A percentile compares a stretch with the other conserved stretches of the same genome.
These are phyloP conservation scores for Laguncularia racemosa DNA, from an alignment of 345 rosid genomes.

Conservation along the genomic window DNA sequence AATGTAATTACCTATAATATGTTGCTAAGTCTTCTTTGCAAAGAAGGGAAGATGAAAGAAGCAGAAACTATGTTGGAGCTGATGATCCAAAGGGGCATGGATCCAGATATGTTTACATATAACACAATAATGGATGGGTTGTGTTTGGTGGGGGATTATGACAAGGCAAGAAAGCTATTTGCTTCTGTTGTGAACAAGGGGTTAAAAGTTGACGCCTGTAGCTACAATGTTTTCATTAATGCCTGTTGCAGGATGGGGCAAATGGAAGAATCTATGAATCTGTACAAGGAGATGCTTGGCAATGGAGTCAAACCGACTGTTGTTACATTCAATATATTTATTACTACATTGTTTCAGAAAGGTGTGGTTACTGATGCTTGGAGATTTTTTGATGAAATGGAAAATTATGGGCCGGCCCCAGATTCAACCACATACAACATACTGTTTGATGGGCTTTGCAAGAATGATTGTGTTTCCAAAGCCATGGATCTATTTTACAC, in stretches of 20 bases:
- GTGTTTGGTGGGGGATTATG: conserved; percentile 11
- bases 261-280: conserved; percentile 13
- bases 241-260: conserved; percentile 11
- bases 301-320: conserved; percentile 15
- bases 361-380: conserved; percentile 18
- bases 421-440: conserved; percentile 6
- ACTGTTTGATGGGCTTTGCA: conserved; percentile 19
- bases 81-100: conserved; percentile 14
- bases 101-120: conserved; percentile 7
- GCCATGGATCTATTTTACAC: conserved; percentile 17
- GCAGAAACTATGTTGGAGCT: conserved; percentile 10
- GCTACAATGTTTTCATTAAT: conserved; percentile 18
- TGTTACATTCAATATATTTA: conserved; percentile 11
- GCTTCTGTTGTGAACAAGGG: conserved; percentile 10
- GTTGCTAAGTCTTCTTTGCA: conserved; percentile 12
- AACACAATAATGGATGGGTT: conserved; percentile 17
- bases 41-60: conserved; percentile 14
- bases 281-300: conserved; percentile 6
- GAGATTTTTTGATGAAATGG: conserved; percentile 17
- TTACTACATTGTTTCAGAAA: conserved; percentile 13
- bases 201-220: conserved; percentile 3
- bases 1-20: conserved; percentile 10
- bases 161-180: conserved; percentile 13
- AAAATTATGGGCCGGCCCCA: conserved; percentile 1
- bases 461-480: conserved; percentile 21